Evolutionary conservation across 2,329 filamentous ascomycete genomes (phyloP).

Genomic region (Claviceps sp.): DNA sequence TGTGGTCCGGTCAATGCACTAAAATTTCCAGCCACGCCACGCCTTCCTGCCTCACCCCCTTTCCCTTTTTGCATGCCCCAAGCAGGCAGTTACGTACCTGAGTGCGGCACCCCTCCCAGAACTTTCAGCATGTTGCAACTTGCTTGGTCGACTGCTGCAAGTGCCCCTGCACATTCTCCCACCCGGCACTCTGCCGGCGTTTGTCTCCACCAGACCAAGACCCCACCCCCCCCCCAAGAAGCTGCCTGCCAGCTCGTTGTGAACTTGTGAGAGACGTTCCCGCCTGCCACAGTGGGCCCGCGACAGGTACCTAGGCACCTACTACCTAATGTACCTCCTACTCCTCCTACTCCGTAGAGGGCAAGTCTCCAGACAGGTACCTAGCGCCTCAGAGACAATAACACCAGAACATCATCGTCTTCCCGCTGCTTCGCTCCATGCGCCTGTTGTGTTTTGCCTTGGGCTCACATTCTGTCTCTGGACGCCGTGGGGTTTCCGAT

Average conservation of each 20-base stretch:
- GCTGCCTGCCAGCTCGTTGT: background rate
- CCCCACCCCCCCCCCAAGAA: background rate
- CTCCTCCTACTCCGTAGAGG: too few species aligned
- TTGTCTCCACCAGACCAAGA: background rate
- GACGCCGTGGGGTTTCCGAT: background rate
- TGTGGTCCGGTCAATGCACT: too few species aligned
- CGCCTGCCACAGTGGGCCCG: background rate
- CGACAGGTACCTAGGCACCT: background rate
- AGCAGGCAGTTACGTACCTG: too few species aligned
- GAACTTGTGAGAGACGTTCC: background rate
- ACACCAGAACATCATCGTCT: background rate
- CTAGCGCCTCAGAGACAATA: background rate
- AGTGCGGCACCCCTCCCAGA: too few species aligned
- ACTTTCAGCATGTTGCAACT: too few species aligned
- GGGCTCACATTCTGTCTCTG: background rate
- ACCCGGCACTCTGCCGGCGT: conserved; percentile 5
- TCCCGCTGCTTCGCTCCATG: background rate
- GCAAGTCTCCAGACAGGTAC: too few species aligned
- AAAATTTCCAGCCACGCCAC: too few species aligned
- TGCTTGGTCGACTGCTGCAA: too few species aligned
- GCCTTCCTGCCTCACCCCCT: too few species aligned
- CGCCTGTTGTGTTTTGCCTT: background rate
- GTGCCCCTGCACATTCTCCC: background rate
- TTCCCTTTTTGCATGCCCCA: too few species aligned
- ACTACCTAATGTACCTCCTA: background rate